Base-by-base conservation (phyloP, 805 yeast species). In the Candida alai region DNA sequence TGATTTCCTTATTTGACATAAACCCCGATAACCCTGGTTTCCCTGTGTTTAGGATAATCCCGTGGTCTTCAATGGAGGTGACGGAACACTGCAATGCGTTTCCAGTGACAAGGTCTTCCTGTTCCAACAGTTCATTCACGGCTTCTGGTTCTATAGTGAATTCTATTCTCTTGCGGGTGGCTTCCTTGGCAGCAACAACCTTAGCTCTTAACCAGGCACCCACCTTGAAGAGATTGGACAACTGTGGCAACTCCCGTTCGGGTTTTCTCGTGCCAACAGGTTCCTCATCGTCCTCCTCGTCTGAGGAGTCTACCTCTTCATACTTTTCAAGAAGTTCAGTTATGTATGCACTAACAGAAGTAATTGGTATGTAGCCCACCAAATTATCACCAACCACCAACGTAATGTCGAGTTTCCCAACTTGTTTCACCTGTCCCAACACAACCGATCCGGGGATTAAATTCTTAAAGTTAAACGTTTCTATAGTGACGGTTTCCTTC, bases 191-290 rank as follows among this genome's bases (percentile, higher is more conserved):
- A 26, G 75, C 76, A 6, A 75, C 72, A n/a, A 89, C 89, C 28
- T 70, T 60, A 19, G 94, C 96, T 46, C 93, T 76, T 26, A 93
- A 62, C 87, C 93, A 90, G 56, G 84, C 90, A 7, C 97, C 97
- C 24, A 76, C 47, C 22, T 58, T 55, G 60, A 89, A 87, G 32
- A 74, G 54, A 2, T 65, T 52, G 1, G 61, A 54, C 35, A 84
- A 65, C 12, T 65, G 61, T 6, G 95, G 95, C 36, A 81, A 65
- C 26, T 69, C 73, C 11, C 59, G 60, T 20, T 2, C 23, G n/a
- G 27, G 13, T 24, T 10, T 17, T 4, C 15, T 12, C 8, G 27
- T 11, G n/a, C 10, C 28, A 2, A 8, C n/a, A 4, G 28, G 10
- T 4, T 50, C 58, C 5, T 47, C 54, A 16, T 65, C 68, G 5